These are phyloP conservation scores for Hevea brasiliensis DNA, from an alignment of 345 rosid genomes.

Conservation along the genomic window DNA sequence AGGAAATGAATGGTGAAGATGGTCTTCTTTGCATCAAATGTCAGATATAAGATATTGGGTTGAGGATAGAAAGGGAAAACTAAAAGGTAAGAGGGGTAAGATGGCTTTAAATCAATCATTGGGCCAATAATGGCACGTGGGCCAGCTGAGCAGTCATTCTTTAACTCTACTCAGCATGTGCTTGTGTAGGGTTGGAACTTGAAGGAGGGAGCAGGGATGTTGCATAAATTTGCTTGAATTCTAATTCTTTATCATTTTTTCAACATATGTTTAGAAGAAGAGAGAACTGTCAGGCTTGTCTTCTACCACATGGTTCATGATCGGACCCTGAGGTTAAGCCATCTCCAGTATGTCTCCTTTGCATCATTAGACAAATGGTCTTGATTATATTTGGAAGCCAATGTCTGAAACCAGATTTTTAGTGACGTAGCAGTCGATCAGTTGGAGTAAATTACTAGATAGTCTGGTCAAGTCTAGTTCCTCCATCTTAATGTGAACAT, in stretches of 20 bases:
- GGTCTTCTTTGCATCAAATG: background rate
- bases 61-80: constrained; percentile 8
- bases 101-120: background rate
- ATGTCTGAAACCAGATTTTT: background rate
- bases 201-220: background rate
- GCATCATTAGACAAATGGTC: background rate
- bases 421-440: too few species aligned
- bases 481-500: too few species aligned
- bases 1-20: background rate
- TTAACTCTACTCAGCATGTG: background rate
- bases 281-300: constrained; percentile 4
- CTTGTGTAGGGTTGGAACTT: constrained; percentile 6
- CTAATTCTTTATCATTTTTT: background rate
- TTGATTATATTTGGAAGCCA: background rate
- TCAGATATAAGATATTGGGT: background rate
- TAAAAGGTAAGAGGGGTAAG: background rate
- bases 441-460: too few species aligned
- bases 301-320: constrained; percentile 16
- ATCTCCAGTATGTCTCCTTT: background rate
- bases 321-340: background rate
- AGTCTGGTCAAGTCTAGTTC: too few species aligned
- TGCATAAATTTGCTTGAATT: background rate
- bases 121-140: constrained; percentile 30
- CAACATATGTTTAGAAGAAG: constrained; percentile 11
- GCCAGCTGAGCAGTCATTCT: constrained; percentile 20